Evolutionary conservation across 1,284 basidiomycete genomes (phyloP).

Genomic region (Inonotus obliquus): DNA sequence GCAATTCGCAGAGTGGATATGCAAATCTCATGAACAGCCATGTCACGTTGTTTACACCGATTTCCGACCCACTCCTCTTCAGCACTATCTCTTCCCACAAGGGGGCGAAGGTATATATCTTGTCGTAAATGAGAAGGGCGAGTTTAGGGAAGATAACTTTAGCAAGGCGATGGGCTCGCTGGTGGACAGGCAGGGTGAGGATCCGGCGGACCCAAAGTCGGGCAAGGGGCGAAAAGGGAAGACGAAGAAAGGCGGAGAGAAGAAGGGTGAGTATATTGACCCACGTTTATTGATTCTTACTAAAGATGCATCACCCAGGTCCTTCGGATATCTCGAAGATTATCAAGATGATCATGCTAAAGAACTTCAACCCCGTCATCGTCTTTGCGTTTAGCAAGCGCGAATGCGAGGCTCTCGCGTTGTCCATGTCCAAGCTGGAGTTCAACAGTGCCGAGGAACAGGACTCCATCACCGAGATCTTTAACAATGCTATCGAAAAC

Average conservation of each 20-base stretch:
- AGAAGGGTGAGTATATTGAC: constrained; percentile 59
- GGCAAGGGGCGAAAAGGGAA: constrained; percentile 88
- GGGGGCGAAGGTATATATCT: constrained; percentile 97
- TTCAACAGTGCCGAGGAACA: constrained; percentile 96
- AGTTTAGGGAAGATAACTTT: constrained; percentile 97
- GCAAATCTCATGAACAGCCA: constrained; percentile 94
- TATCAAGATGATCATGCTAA: constrained; percentile 97
- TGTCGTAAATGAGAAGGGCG: constrained; percentile 96
- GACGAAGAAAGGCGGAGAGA: constrained; percentile 79
- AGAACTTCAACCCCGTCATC: constrained; percentile 98
- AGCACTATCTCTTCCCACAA: constrained; percentile 97
- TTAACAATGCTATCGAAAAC: constrained; percentile 91
- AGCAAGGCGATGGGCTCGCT: constrained; percentile 96
- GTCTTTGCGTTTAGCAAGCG: constrained; percentile 98
- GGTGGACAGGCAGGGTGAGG: constrained; percentile 83
- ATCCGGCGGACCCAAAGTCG: constrained; percentile 79
- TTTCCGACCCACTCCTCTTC: constrained; percentile 95
- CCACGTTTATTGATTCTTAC: constrained; percentile 9
- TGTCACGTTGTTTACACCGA: constrained; percentile 99
- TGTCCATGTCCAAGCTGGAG: constrained; percentile 92
- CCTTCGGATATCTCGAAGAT: constrained; percentile 96
- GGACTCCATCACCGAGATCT: constrained; percentile 84
- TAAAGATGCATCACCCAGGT: constrained; percentile 41
- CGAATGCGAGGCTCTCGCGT: constrained; percentile 92
- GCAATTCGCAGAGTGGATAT: constrained; percentile 99